Evolutionary conservation across 2,329 filamentous ascomycete species (phyloP).

Genomic region (Penicillium rolfsii): DNA sequence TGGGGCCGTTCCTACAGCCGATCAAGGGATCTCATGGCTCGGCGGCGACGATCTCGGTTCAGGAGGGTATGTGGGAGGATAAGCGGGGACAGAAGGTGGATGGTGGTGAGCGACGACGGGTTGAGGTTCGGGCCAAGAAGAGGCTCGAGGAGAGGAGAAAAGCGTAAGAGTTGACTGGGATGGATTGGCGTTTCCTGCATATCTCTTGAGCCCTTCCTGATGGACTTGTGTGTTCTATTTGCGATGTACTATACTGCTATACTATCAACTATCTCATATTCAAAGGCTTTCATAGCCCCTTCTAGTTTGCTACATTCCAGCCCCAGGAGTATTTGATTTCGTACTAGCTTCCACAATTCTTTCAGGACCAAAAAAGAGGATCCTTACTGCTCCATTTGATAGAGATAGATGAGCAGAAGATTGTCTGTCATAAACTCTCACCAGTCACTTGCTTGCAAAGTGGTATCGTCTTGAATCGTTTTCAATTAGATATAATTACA

Average conservation of each 20-base stretch:
- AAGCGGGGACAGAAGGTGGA: slow-evolving; percentile 88
- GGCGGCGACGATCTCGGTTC: slow-evolving; percentile 68
- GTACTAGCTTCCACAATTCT: not conserved
- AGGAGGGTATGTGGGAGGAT: slow-evolving; percentile 93
- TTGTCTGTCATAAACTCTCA: not conserved
- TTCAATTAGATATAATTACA: slow-evolving; percentile 22
- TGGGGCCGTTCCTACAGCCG: slow-evolving; percentile 72
- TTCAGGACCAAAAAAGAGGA: not conserved
- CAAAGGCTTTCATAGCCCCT: not conserved
- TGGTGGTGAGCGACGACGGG: slow-evolving; percentile 88
- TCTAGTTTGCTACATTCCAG: not conserved
- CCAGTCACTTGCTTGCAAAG: not conserved
- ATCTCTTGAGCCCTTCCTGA: slow-evolving; percentile 21
- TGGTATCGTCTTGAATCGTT: slow-evolving; percentile 4
- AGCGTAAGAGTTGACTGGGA: slow-evolving; percentile 22
- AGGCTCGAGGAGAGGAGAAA: slow-evolving; percentile 78
- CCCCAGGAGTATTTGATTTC: not conserved
- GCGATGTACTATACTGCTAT: slow-evolving; percentile 29
- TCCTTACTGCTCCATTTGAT: too few relatives aligned
- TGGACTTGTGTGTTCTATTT: slow-evolving; percentile 20
- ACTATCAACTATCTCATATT: slow-evolving; percentile 14
- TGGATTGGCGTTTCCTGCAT: slow-evolving; percentile 23
- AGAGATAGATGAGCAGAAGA: not conserved
- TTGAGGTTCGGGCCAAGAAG: slow-evolving; percentile 85
- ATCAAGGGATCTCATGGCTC: slow-evolving; percentile 63